Base-by-base conservation (phyloP, 768 basidiomycete species). In the Suillus tomentosus region DNA sequence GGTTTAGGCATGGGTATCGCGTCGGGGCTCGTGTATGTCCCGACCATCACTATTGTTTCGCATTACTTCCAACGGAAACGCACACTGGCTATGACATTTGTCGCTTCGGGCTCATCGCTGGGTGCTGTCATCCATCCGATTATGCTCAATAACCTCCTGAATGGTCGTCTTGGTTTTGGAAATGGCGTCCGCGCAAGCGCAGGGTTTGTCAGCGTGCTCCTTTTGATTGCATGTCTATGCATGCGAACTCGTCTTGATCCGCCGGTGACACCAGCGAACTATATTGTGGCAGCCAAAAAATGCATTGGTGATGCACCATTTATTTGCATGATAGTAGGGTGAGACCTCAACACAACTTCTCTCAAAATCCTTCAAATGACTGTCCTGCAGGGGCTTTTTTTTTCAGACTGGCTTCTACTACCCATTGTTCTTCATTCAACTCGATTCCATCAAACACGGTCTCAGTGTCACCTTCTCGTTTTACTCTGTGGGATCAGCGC, bases 381-480 rank as follows among this genome's bases (percentile, higher is more conserved):
- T 31, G 9, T 64, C 27, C 22, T 61, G 6, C 48, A 62, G 61
- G 48, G 22, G 14, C 24, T 39, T 56, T n/a, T 17, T 37, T 37
- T 73, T 76, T 17, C 69, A 79, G 11, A 67, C 74, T 1, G 81
- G 81, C 1, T 65, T 83, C 24, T 85, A 79, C 65, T 81, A 79
- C 54, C 82, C 84, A 0, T 76, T 82, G 24, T 85, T 83, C 71
- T 86, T 82, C 68, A 68, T 86, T 17, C 85, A 86, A 66, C 71
- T 85, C 9, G 78, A 82, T 54, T 78, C 84, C 2, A 78, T 82
- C 22, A 76, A 76, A 54, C 81, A 82, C 59, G 81, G 81, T 2
- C 73, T 84, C 27, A 70, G 72, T 36, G 69, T 77, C 10, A 70
- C 68, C 36, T 70, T 86, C 3, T 81, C 85, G 0, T 85, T 86